These are phyloP conservation scores for Fusarium mexicanum DNA, from an alignment of 2,329 filamentous ascomycete genomes.

Conservation along the genomic window DNA sequence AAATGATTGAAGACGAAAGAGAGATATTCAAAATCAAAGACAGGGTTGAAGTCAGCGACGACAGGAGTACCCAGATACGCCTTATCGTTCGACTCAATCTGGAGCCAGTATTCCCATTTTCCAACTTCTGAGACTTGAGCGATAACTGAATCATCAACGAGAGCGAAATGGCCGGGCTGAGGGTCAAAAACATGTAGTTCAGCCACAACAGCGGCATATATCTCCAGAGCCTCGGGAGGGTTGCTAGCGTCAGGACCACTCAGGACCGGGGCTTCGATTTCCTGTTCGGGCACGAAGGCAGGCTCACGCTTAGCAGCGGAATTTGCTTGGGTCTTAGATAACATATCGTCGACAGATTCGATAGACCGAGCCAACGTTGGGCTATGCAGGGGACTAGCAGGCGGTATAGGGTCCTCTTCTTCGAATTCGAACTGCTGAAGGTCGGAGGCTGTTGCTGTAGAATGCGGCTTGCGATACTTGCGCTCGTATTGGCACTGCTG, in stretches of 20 bases:
- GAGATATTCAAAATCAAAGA: conserved; percentile 99
- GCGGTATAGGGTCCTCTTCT: conserved; percentile 70
- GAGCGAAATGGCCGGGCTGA: conserved; percentile 81
- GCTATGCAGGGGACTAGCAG: conserved; percentile 70
- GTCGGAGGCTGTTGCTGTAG: conserved; percentile 83
- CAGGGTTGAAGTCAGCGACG: conserved; percentile 91
- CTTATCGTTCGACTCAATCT: conserved; percentile 78
- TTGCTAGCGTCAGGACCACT: conserved; percentile 37
- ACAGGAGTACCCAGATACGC: conserved; percentile 90
- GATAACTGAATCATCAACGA: conserved; percentile 78
- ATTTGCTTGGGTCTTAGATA: conserved; percentile 60
- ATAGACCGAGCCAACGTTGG: conserved; percentile 65
- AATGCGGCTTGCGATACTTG: conserved; percentile 84
- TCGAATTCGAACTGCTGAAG: conserved; percentile 84
- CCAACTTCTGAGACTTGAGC: conserved; percentile 88
- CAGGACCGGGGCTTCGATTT: conserved; percentile 43
- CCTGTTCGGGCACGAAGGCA: conserved; percentile 45
- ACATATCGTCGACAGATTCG: conserved; percentile 66
- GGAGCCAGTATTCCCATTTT: conserved; percentile 95
- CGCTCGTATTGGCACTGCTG: conserved; percentile 97
- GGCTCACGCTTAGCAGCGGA: conserved; percentile 57
- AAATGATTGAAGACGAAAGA: conserved; percentile 99
- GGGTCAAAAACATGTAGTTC: conserved; percentile 97
- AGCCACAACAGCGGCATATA: conserved; percentile 77
- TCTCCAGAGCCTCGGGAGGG: conserved; percentile 75